These are phyloP conservation scores for Cercophora newfieldiana DNA, from an alignment of 495 filamentous ascomycete species.

Conservation along the genomic window DNA sequence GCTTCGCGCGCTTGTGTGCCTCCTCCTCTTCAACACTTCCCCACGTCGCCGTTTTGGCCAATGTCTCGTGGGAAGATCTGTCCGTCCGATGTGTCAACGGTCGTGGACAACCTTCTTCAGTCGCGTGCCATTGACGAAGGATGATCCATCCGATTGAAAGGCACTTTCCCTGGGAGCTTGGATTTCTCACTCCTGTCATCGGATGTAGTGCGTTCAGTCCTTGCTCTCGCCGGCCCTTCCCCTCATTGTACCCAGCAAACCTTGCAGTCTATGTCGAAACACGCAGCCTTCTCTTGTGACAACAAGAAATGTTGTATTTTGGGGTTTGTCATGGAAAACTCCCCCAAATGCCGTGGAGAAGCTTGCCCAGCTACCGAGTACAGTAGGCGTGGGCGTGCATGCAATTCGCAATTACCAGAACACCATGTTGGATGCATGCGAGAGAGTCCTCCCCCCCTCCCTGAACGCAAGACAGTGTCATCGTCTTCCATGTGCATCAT, in stretches of 20 bases:
- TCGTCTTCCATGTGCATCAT: conserved; percentile 19
- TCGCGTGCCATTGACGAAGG: neutral
- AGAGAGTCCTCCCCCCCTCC: conserved; percentile 6
- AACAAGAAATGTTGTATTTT: neutral
- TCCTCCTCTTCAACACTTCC: neutral
- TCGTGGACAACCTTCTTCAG: neutral
- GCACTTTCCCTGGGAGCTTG: neutral
- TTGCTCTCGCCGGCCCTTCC: neutral
- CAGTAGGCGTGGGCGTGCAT: conserved; percentile 29
- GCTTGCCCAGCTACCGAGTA: neutral
- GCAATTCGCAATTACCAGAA: conserved; percentile 21
- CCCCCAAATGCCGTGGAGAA: conserved; percentile 27
- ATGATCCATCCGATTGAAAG: neutral
- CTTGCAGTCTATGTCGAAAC: too few species aligned
- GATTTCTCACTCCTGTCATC: neutral
- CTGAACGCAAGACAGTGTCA: conserved; percentile 20
- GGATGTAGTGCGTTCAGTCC: neutral
- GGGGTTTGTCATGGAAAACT: conserved; percentile 30
- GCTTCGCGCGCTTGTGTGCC: conserved; percentile 9
- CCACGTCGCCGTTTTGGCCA: neutral
- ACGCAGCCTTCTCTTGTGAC: conserved; percentile 10
- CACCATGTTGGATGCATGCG: conserved; percentile 24
- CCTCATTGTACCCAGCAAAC: neutral
- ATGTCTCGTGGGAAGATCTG: neutral
- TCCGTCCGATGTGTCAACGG: neutral